phyloP scores from a whole-genome alignment of 2,329 filamentous ascomycete genomes.

The Biscogniauxia sp. region DNA sequence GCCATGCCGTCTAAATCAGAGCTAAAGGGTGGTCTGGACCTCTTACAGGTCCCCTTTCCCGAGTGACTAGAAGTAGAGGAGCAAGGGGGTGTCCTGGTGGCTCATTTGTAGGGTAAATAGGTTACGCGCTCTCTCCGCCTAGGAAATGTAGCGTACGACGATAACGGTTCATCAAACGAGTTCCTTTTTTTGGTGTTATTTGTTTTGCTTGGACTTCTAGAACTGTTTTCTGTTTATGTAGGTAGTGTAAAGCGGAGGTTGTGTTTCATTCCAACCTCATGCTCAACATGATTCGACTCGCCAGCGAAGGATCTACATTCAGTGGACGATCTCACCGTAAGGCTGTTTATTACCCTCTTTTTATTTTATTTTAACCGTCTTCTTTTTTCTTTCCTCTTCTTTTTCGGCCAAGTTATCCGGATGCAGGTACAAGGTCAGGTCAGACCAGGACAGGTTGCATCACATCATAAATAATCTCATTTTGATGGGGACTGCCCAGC shows the following conservation, averaged over 20 bases:
- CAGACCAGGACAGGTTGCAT: not conserved
- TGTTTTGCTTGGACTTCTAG: not conserved
- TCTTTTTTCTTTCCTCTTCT: not conserved
- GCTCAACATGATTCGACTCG: not conserved
- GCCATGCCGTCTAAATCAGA: constrained; percentile 83
- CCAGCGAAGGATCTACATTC: not conserved
- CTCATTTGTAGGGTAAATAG: not conserved
- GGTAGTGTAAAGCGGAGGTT: not conserved
- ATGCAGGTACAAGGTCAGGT: not conserved
- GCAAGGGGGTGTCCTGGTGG: not conserved
- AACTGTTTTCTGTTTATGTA: not conserved
- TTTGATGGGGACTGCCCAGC: not conserved
- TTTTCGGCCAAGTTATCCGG: not conserved
- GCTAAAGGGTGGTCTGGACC: constrained; percentile 60
- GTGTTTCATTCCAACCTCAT: not conserved
- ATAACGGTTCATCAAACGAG: not conserved
- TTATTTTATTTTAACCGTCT: not conserved
- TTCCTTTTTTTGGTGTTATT: not conserved
- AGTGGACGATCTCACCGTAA: not conserved
- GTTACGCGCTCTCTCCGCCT: not conserved
- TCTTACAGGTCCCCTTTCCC: constrained; percentile 36
- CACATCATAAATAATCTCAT: not conserved
- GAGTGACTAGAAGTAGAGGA: constrained; percentile 12
- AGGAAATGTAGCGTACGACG: not conserved
- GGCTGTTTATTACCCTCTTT: not conserved